Evolutionary conservation across 148 eudicot species (phyloP).

Genomic region (Beta vulgaris): DNA sequence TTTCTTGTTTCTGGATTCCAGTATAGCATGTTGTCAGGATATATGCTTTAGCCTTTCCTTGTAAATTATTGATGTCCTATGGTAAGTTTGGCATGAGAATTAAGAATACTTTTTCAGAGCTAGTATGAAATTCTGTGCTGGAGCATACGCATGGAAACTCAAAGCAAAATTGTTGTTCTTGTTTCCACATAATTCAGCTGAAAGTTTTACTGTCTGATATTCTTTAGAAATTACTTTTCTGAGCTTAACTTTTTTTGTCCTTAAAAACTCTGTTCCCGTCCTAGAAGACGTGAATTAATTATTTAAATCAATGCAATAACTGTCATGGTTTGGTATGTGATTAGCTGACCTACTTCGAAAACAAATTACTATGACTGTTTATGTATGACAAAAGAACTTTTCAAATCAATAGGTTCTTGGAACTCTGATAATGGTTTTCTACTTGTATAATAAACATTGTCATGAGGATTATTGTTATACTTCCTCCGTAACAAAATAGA

Average conservation of each 20-base stretch:
- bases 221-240: not conserved
- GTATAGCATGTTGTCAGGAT: conserved; percentile 27
- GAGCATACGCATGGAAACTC: conserved; percentile 8
- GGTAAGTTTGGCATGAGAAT: conserved; percentile 16
- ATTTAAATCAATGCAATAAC: not conserved
- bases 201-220: not conserved
- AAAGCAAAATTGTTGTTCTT: not conserved
- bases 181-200: not conserved
- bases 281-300: not conserved
- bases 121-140: conserved; percentile 22
- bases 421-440: too few relatives aligned
- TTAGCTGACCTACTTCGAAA: not conserved
- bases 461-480: too few relatives aligned
- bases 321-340: not conserved
- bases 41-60: conserved; percentile 27
- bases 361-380: not conserved
- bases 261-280: not conserved
- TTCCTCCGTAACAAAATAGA: too few relatives aligned
- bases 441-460: too few relatives aligned
- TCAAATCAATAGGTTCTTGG: not conserved
- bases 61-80: conserved; percentile 22
- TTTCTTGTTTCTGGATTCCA: conserved; percentile 29
- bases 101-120: conserved; percentile 9
- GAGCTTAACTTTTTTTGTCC: not conserved
- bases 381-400: not conserved